These are phyloP conservation scores for Suhomyces maxii DNA, from an alignment of 1,139 yeast genomes.

Conservation along the genomic window DNA sequence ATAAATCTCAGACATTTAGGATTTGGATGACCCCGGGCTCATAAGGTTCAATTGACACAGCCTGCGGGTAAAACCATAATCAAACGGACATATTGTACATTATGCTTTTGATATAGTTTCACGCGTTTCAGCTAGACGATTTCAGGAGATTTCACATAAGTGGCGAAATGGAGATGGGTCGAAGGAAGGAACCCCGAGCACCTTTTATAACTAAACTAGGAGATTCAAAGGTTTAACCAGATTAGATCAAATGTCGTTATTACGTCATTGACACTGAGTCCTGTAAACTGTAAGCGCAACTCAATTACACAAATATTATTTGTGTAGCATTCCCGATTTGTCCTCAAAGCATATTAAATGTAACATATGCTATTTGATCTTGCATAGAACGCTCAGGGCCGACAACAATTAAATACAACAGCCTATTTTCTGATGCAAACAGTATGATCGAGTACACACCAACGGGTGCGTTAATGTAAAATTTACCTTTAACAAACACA, in stretches of 20 bases:
- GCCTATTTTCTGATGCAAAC: too few relatives aligned
- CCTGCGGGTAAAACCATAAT: background rate
- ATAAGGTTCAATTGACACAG: background rate
- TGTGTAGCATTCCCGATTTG: background rate
- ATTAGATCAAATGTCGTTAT: background rate
- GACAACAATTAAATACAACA: background rate
- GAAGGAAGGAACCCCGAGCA: too few relatives aligned
- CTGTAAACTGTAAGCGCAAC: background rate
- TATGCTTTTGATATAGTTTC: too few relatives aligned
- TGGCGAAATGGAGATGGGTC: too few relatives aligned
- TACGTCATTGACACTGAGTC: background rate
- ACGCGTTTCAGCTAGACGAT: too few relatives aligned
- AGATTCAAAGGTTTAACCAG: background rate
- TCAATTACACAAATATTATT: background rate
- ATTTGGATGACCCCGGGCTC: background rate
- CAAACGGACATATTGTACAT: too few relatives aligned
- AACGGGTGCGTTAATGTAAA: too few relatives aligned
- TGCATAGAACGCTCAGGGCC: background rate
- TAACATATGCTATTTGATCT: background rate
- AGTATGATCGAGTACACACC: too few relatives aligned
- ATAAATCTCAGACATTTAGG: background rate
- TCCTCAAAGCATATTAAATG: background rate
- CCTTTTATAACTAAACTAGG: background rate
- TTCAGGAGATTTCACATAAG: too few relatives aligned
- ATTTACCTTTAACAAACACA: too few relatives aligned